Base-by-base conservation (phyloP, 805 yeast genomes). In the Wickerhamiella shivajii region DNA sequence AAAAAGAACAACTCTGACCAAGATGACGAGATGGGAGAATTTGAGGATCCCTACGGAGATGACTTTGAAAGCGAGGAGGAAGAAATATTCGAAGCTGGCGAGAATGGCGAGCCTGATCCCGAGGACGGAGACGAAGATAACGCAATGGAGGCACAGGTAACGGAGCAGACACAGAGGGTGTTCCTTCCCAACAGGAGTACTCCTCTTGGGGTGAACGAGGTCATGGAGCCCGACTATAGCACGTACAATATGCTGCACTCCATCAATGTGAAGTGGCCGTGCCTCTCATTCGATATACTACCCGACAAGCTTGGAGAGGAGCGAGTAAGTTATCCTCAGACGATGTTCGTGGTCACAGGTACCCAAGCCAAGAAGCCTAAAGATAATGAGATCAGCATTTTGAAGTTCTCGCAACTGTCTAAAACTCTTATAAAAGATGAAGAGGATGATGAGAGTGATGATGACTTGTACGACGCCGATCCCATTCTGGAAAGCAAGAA, bases 191-290 rank as follows among this genome's bases (percentile, higher is more conserved):
- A 84, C 52, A 68, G 74, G 57, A 76, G 90, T 18, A 74, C 71
- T 47, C 95, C 95, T 5, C 65, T 90, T 44, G 96, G 95, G 1
- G 92, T 93, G 2, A 93, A 83, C 59, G 97, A 90, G 61, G 92
- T 78, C 9, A 65, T 90, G 51, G 96, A 87, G 59, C 94, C 97
- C 1, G 98, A 90, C 59, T 94, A 94, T 28, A 64, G 84, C 6
- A 95, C 87, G 3, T 90, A 90, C 54, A 93, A 87, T 50, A 90
- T 90, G 97, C 61, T 90, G 38, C 98, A 90, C 56, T 80, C 79
- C 47, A 81, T 87, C 39, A 80, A 80, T 55, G 61, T 87, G 56
- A 92, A 93, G 47, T 90, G 97, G 97, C 97, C 98, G 9, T 84
- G 96, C 59, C 60, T 90, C 52, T 83, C 96, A 3, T 64, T 90